Evolutionary conservation across 768 basidiomycete genomes (phyloP).

Genomic region (Tephrocybe sp.): DNA sequence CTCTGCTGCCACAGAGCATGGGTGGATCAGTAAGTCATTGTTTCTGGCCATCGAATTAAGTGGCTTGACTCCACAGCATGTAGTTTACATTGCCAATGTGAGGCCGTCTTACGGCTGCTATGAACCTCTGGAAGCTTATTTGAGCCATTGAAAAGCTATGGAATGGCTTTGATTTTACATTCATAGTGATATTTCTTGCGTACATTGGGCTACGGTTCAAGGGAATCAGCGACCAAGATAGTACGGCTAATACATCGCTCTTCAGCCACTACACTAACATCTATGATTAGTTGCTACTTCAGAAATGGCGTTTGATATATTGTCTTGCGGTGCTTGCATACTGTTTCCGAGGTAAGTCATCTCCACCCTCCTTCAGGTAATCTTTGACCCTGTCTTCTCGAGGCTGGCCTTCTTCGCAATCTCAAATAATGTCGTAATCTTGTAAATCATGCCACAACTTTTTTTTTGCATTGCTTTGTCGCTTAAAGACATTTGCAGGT

Average conservation of each 20-base stretch:
- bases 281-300: constrained; percentile 43
- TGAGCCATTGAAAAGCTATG: constrained; percentile 58
- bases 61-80: not conserved
- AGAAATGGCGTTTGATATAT: constrained; percentile 74
- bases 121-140: not conserved
- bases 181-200: constrained; percentile 65
- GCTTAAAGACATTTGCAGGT: constrained; percentile 40
- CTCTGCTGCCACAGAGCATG: constrained; percentile 82
- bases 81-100: constrained; percentile 86
- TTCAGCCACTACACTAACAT: not conserved
- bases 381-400: constrained; percentile 1
- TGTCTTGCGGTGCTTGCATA: constrained; percentile 84
- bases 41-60: not conserved
- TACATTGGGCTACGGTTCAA: constrained; percentile 67
- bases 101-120: constrained; percentile 7
- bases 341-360: constrained; percentile 69
- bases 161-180: constrained; percentile 86
- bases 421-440: constrained; percentile 73
- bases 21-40: constrained; percentile 71
- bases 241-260: constrained; percentile 32
- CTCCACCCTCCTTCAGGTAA: not conserved
- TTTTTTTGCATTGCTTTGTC: not conserved
- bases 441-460: constrained; percentile 55
- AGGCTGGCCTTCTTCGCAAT: constrained; percentile 81
- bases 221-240: constrained; percentile 54